Evolutionary conservation across 352 stramenopile species (phyloP), one percentile per base, ranked within the genome.

Genomic region (Phytopythium montanum): DNA sequence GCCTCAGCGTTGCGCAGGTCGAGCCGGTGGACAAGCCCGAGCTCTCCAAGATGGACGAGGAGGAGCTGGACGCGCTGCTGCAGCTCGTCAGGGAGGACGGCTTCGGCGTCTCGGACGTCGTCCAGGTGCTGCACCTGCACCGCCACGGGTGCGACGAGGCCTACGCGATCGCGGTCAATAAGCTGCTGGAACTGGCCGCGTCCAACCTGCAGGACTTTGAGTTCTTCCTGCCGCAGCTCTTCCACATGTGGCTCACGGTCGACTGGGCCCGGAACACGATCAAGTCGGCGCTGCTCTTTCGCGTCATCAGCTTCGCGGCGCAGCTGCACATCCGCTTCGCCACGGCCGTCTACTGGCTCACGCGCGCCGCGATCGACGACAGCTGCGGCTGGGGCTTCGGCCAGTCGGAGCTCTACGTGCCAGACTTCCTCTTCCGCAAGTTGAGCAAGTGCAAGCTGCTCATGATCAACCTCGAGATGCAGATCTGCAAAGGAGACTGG

Each of bases 211-310:
- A 79, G 12, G 84, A 94, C 64, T 94, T 94, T 39, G 84, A 94
- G 64, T 94, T 94, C 46, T 94, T 94, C 63, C 49, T 94, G 53
- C 84, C 84, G 8, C 81, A 94, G 59, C 67, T 94, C 44, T 94
- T 92, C 60, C 84, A 94, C 53, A 79, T 92, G 69, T 94, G 84
- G 84, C 69, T 91, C 45, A 90, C 84, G 2, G 79, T 90, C 44
- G 82, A 92, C 71, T 91, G 79, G 74, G 73, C 73, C 2, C 73
- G 64, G 39, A 91, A 92, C 61, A 88, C 73, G 34, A 76, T 89
- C 51, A 94, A 94, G 70, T 79, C 78, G 5, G 83, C 72, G 18
- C 70, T 94, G 36, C 70, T 94, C 19, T 85, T 92, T 46, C 81
- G 82, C 34, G 79, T 90, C 26, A 73, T 94, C 31, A 81, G 73